These are phyloP conservation scores for Saturnispora dispora DNA, from an alignment of 805 yeast species.

Conservation along the genomic window DNA sequence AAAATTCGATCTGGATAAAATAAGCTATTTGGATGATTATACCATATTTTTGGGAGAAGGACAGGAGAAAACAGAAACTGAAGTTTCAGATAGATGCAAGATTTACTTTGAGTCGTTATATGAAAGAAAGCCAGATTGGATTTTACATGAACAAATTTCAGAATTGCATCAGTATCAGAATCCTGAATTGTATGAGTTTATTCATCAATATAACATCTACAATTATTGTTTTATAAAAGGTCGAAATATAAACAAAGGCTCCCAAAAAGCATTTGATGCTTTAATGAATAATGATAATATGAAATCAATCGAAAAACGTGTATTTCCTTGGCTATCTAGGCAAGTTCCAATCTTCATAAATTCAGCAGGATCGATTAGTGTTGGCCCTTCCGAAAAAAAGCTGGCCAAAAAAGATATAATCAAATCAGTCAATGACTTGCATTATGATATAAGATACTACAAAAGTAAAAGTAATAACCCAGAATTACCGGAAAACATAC, in stretches of 20 bases:
- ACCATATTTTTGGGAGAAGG: not conserved
- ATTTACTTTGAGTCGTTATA: slow-evolving; percentile 38
- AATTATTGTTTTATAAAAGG: slow-evolving; percentile 9
- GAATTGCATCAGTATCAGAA: slow-evolving; percentile 27
- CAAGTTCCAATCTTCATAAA: slow-evolving; percentile 27
- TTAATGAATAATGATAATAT: slow-evolving; percentile 13
- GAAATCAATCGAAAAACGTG: slow-evolving; percentile 23
- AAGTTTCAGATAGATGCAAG: slow-evolving; percentile 29
- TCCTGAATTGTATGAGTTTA: slow-evolving; percentile 1
- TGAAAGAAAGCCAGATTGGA: slow-evolving; percentile 36
- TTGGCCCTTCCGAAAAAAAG: slow-evolving; percentile 10
- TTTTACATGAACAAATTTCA: slow-evolving; percentile 12
- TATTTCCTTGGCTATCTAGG: slow-evolving; percentile 31
- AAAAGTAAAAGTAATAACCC: not conserved
- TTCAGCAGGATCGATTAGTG: slow-evolving; percentile 26
- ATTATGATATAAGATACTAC: not conserved
- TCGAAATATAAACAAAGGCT: not conserved
- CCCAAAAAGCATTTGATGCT: not conserved
- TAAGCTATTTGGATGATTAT: not conserved
- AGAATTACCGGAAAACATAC: not conserved
- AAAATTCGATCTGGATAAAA: not conserved
- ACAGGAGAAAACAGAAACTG: not conserved
- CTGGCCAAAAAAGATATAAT: slow-evolving; percentile 14
- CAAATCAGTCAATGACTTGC: not conserved
- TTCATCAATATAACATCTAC: slow-evolving; percentile 8